phyloP scores from a whole-genome alignment of 805 yeast species.

The Candida pseudofarinosa region DNA sequence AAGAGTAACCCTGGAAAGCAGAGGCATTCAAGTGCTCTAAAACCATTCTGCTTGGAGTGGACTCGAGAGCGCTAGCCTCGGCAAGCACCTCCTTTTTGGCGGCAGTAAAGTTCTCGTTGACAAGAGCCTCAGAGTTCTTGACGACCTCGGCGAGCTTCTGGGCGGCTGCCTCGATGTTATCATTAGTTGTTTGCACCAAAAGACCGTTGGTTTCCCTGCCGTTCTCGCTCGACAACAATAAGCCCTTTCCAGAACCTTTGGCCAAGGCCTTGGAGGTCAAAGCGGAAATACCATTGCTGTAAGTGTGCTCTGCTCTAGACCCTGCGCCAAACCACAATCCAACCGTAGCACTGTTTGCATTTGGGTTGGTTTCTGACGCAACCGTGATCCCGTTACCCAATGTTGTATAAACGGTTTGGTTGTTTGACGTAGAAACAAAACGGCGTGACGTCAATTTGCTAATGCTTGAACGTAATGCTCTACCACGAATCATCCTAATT shows the following conservation, averaged over 20 bases:
- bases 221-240: conserved; percentile 49
- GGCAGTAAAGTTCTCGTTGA: conserved; percentile 44
- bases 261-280: conserved; percentile 52
- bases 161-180: conserved; percentile 49
- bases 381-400: conserved; percentile 71
- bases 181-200: conserved; percentile 51
- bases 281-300: conserved; percentile 78
- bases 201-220: conserved; percentile 65
- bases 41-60: conserved; percentile 51
- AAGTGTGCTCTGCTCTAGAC: conserved; percentile 73
- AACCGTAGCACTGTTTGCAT: conserved; percentile 53
- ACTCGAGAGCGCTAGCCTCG: conserved; percentile 53
- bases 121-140: conserved; percentile 31
- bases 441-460: conserved; percentile 42
- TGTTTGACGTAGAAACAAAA: conserved; percentile 51
- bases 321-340: conserved; percentile 77
- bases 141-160: conserved; percentile 45
- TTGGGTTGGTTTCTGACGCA: conserved; percentile 62
- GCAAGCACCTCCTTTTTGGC: conserved; percentile 45
- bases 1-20: conserved; percentile 83
- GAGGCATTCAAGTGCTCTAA: conserved; percentile 75
- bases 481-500: conserved; percentile 39
- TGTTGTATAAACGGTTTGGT: conserved; percentile 66
- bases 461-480: conserved; percentile 28
- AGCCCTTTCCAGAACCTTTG: conserved; percentile 48